Evolutionary conservation across 2,329 filamentous ascomycete species (phyloP).

Genomic region (Nemania diffusa): DNA sequence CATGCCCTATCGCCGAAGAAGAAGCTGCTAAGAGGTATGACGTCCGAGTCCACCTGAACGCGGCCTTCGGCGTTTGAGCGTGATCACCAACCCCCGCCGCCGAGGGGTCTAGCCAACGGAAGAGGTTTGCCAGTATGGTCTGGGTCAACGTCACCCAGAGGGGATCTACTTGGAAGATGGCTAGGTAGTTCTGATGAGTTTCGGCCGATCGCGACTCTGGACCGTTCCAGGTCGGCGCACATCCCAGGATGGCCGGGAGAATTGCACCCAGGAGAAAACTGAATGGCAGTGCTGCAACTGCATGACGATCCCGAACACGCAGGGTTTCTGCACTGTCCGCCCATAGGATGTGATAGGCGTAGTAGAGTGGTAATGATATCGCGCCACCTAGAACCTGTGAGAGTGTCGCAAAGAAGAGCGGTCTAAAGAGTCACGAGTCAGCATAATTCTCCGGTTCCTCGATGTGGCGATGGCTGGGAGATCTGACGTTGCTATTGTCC

Average conservation of each 20-base stretch:
- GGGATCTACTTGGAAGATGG: slow-evolving; percentile 42
- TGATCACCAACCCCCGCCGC: not conserved
- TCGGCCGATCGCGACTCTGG: slow-evolving; percentile 33
- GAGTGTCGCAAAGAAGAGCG: slow-evolving; percentile 40
- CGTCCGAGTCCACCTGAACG: slow-evolving; percentile 36
- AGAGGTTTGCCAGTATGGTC: slow-evolving; percentile 16
- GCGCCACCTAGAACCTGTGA: slow-evolving; percentile 44
- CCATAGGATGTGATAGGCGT: slow-evolving; percentile 42
- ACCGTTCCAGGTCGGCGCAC: slow-evolving; percentile 43
- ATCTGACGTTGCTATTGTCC: slow-evolving; percentile 37
- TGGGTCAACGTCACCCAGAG: slow-evolving; percentile 40
- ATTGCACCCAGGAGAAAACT: slow-evolving; percentile 44
- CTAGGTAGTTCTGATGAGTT: slow-evolving; percentile 42
- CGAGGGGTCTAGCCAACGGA: slow-evolving; percentile 15
- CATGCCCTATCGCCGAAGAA: slow-evolving; percentile 35
- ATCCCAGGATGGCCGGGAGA: slow-evolving; percentile 37
- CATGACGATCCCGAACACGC: slow-evolving; percentile 34
- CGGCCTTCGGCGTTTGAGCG: slow-evolving; percentile 12
- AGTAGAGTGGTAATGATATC: slow-evolving; percentile 45
- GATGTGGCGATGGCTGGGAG: not conserved
- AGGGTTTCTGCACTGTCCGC: slow-evolving; percentile 24
- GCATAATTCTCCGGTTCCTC: slow-evolving; percentile 5
- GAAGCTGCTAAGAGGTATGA: slow-evolving; percentile 40
- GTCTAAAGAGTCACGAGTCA: slow-evolving; percentile 36
- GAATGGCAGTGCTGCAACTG: slow-evolving; percentile 39